Evolutionary conservation across 495 filamentous ascomycete genomes (phyloP).

Genomic region (Talaromyces adpressus): DNA sequence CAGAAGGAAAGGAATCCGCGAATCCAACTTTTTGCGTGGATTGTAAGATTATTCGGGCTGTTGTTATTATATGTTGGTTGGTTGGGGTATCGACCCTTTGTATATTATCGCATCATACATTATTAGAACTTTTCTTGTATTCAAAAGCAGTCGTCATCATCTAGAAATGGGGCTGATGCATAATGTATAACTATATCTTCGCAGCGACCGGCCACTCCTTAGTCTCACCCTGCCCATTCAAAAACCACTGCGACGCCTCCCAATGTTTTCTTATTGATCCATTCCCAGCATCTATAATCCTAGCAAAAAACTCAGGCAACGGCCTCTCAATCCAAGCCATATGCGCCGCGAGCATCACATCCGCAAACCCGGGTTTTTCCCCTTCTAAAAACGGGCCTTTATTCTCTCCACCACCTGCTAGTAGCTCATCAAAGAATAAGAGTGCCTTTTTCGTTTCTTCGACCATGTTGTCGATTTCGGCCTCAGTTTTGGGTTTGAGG

Average conservation of each 20-base stretch:
- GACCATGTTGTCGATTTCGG: neutral
- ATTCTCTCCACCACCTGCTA: neutral
- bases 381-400: conserved; percentile 4
- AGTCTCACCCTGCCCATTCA: conserved; percentile 3
- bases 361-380: conserved; percentile 1
- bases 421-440: neutral
- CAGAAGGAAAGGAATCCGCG: conserved; percentile 76
- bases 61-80: neutral
- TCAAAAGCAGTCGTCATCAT: neutral
- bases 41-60: conserved; percentile 45
- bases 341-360: conserved; percentile 5
- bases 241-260: conserved; percentile 3
- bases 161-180: neutral
- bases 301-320: neutral
- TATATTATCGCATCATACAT: neutral
- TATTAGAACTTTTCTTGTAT: neutral
- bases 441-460: conserved; percentile 4
- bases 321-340: conserved; percentile 6
- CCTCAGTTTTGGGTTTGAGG: neutral
- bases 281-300: neutral
- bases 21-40: conserved; percentile 84
- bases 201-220: neutral
- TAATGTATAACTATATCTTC: neutral
- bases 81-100: neutral
- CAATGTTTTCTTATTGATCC: conserved; percentile 2